Conservation (phyloP, 2,329 filamentous ascomycete species). For the Myrmaecium sp. region DNA sequence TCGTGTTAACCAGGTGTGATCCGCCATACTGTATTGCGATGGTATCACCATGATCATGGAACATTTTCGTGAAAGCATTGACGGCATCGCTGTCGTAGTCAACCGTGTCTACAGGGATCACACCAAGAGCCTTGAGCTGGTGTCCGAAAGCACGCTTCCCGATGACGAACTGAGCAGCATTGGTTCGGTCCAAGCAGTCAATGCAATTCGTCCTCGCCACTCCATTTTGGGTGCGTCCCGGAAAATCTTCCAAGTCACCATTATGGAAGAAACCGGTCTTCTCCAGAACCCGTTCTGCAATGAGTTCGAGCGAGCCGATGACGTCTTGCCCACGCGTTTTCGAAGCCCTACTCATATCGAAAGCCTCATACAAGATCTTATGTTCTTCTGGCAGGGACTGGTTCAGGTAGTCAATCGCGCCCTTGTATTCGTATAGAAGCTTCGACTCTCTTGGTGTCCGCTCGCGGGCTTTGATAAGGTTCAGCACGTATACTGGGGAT, state of each 20-base stretch:
- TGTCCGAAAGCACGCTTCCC: slow-evolving; percentile 85
- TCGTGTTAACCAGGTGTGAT: slow-evolving; percentile 94
- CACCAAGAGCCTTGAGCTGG: slow-evolving; percentile 79
- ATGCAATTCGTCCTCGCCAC: slow-evolving; percentile 94
- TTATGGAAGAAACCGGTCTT: slow-evolving; percentile 93
- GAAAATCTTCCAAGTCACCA: slow-evolving; percentile 51
- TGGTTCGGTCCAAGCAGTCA: slow-evolving; percentile 91
- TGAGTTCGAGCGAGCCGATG: slow-evolving; percentile 75
- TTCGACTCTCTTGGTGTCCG: slow-evolving; percentile 83
- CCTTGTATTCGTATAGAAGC: slow-evolving; percentile 69
- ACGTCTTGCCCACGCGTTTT: slow-evolving; percentile 87
- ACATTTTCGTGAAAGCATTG: slow-evolving; percentile 96
- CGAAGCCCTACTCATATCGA: slow-evolving; percentile 94
- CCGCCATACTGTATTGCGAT: slow-evolving; percentile 97
- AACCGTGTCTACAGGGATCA: slow-evolving; percentile 61
- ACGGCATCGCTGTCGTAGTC: slow-evolving; percentile 93
- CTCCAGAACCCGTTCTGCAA: slow-evolving; percentile 71
- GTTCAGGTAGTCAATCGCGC: slow-evolving; percentile 80
- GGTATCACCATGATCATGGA: slow-evolving; percentile 92
- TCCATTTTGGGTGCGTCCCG: slow-evolving; percentile 67
- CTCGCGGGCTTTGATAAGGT: slow-evolving; percentile 74
- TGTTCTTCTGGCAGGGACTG: slow-evolving; percentile 74
- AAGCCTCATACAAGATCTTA: slow-evolving; percentile 84
- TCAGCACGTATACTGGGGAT: slow-evolving; percentile 77
- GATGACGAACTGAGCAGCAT: slow-evolving; percentile 94